Evolutionary conservation across 164 flowering plant species (phyloP).

Genomic region (Protea cynaroides): DNA sequence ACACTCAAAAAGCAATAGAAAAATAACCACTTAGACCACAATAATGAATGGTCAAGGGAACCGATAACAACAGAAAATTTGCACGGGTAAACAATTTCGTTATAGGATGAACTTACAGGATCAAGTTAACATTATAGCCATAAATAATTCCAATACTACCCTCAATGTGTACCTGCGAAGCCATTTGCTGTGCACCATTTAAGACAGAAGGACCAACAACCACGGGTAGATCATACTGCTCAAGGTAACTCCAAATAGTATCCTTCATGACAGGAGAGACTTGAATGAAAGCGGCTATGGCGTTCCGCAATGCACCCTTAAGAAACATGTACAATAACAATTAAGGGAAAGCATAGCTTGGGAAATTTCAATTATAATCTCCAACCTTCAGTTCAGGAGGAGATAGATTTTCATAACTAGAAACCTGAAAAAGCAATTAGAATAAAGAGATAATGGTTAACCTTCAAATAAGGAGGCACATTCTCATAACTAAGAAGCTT

Average conservation of each 20-base stretch:
- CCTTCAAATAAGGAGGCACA: conserved; percentile 96
- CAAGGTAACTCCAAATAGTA: conserved; percentile 87
- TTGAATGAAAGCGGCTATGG: conserved; percentile 64
- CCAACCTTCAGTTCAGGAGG: background rate
- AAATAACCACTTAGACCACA: background rate
- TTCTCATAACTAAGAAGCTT: conserved; percentile 95
- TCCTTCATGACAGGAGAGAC: conserved; percentile 74
- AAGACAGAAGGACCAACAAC: conserved; percentile 68
- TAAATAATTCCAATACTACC: background rate
- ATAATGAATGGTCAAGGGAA: background rate
- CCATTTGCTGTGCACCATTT: conserved; percentile 33
- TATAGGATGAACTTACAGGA: background rate
- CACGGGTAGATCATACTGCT: conserved; percentile 96
- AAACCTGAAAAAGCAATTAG: conserved; percentile 6
- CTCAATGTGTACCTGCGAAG: conserved; percentile 48
- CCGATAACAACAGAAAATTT: background rate
- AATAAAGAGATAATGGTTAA: conserved; percentile 15
- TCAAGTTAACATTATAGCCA: background rate
- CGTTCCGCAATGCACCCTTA: conserved; percentile 89
- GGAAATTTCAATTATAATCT: background rate
- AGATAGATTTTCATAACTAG: background rate
- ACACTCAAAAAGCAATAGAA: background rate
- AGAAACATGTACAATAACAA: conserved; percentile 3
- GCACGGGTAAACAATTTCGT: background rate
- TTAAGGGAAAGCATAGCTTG: background rate